Evolutionary conservation across 2,329 filamentous ascomycete genomes (phyloP).

Genomic region (Pseudogymnoascus sp.): DNA sequence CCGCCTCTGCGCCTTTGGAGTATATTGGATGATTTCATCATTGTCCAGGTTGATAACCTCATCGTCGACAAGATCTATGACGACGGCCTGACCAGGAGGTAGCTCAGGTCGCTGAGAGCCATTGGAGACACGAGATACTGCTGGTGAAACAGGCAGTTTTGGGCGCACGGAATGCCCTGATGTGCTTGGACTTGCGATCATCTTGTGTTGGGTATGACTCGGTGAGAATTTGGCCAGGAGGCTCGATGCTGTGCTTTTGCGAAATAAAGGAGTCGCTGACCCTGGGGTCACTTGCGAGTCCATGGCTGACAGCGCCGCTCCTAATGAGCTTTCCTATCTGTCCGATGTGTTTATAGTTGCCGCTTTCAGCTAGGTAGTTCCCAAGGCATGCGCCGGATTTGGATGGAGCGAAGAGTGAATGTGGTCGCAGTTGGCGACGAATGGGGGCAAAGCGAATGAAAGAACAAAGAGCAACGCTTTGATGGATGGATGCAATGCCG

Average conservation of each 20-base stretch:
- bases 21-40: constrained; percentile 3
- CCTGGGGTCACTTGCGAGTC: not conserved
- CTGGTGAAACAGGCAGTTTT: not conserved
- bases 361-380: not conserved
- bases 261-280: not conserved
- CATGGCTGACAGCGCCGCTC: not conserved
- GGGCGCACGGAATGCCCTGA: not conserved
- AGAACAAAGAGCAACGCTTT: not conserved
- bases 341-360: not conserved
- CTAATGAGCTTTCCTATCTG: not conserved
- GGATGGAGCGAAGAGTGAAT: not conserved
- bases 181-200: constrained; percentile 12
- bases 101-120: not conserved
- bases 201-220: constrained; percentile 23
- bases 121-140: not conserved
- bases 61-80: constrained; percentile 1
- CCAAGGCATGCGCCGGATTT: not conserved
- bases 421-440: not conserved
- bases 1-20: not conserved
- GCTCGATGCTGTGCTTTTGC: constrained; percentile 18
- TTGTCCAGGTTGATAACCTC: not conserved
- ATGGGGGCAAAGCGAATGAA: not conserved
- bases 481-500: not conserved
- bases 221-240: constrained; percentile 24
- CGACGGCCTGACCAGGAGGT: not conserved